These are phyloP conservation scores for Globisporangium spinosum DNA, from an alignment of 352 stramenopile genomes.

Conservation along the genomic window DNA sequence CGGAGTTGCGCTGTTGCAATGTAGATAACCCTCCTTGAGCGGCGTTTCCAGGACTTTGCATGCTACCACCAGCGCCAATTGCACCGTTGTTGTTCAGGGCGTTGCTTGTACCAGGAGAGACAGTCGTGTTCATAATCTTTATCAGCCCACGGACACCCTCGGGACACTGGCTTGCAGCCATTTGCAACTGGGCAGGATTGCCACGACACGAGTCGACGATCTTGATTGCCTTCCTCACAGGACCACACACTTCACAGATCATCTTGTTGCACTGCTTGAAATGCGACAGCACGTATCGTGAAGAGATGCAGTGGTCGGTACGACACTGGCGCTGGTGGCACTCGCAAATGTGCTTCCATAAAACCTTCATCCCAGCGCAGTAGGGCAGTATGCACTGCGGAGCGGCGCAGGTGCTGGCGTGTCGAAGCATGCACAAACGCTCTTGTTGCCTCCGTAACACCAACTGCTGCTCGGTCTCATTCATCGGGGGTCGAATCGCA, in stretches of 20 bases:
- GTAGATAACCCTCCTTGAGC: conserved; percentile 7
- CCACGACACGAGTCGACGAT: conserved; percentile 81
- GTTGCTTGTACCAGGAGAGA: conserved; percentile 16
- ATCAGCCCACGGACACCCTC: conserved; percentile 79
- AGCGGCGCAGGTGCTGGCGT: conserved; percentile 74
- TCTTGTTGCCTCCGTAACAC: conserved; percentile 85
- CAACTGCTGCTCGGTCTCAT: conserved; percentile 81
- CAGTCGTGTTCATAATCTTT: conserved; percentile 88
- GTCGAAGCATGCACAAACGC: conserved; percentile 82
- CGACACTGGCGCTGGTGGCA: conserved; percentile 86
- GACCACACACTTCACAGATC: conserved; percentile 88
- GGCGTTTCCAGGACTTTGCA: neutral
- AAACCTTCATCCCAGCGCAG: conserved; percentile 83
- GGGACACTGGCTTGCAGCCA: conserved; percentile 59
- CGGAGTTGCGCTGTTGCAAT: conserved; percentile 19
- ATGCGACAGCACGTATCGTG: conserved; percentile 84
- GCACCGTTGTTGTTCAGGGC: conserved; percentile 28
- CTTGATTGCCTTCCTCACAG: conserved; percentile 85
- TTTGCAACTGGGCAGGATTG: conserved; percentile 70
- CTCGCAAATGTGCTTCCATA: conserved; percentile 91
- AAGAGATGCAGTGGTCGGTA: conserved; percentile 87
- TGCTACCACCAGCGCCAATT: conserved; percentile 5
- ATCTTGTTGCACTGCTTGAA: conserved; percentile 91
- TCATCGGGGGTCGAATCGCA: conserved; percentile 85
- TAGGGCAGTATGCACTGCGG: conserved; percentile 76